phyloP scores from a whole-genome alignment of 2,329 filamentous ascomycete genomes.

The Trichothecium roseum region DNA sequence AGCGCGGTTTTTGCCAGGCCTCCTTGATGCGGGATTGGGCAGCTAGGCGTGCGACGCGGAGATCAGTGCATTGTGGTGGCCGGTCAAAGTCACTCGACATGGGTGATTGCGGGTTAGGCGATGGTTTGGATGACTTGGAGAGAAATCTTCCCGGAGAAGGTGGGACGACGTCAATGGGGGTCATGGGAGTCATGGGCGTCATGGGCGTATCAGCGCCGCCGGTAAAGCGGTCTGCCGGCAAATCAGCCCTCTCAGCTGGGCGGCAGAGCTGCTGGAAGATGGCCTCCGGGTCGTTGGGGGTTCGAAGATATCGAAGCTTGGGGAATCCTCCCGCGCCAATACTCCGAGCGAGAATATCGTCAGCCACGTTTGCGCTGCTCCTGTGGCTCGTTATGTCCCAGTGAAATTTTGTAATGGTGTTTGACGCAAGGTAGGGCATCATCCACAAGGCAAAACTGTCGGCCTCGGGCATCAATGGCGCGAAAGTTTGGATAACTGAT shows the following conservation, averaged over 20 bases:
- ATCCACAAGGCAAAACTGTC: constrained; percentile 46
- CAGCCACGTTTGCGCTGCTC: constrained; percentile 35
- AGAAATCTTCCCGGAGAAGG: constrained; percentile 12
- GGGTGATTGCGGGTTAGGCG: constrained; percentile 14
- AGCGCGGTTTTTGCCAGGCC: constrained; percentile 41
- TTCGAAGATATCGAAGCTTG: constrained; percentile 44
- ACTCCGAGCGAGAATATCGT: constrained; percentile 52
- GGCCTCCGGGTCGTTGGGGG: constrained; percentile 60
- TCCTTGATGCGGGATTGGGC: constrained; percentile 57
- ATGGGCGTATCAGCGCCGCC: constrained; percentile 10
- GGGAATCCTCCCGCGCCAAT: constrained; percentile 56
- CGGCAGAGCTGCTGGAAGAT: constrained; percentile 59
- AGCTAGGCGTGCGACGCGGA: constrained; percentile 43
- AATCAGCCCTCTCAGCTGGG: constrained; percentile 44
- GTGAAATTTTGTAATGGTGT: constrained; percentile 42
- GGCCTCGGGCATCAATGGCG: constrained; percentile 44
- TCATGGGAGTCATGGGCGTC: too few species aligned
- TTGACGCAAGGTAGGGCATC: constrained; percentile 52
- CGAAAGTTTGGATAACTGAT: constrained; percentile 41
- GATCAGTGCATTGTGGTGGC: constrained; percentile 30
- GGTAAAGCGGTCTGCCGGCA: constrained; percentile 36
- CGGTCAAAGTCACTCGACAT: constrained; percentile 4
- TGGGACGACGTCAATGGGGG: background rate
- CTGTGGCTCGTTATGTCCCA: constrained; percentile 52
- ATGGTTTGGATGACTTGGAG: constrained; percentile 23